These are phyloP conservation scores for Barbatosphaeria neglecta DNA, from an alignment of 495 filamentous ascomycete genomes.

Conservation along the genomic window DNA sequence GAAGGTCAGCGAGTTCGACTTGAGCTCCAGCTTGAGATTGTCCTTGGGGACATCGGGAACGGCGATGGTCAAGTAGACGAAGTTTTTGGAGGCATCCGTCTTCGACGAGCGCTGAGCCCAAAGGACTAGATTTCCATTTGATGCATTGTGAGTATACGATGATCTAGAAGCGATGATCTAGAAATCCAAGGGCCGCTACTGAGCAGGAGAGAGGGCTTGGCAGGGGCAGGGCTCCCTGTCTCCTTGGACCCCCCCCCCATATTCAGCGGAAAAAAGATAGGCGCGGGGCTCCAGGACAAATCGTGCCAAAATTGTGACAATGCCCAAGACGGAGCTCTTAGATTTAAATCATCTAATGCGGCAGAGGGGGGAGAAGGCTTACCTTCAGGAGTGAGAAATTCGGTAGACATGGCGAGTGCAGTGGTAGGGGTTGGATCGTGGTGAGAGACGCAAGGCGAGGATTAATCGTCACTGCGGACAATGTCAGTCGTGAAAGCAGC, in stretches of 20 bases:
- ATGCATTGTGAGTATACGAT: too few relatives aligned
- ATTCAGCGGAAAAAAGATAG: too few relatives aligned
- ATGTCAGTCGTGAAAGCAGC: too few relatives aligned
- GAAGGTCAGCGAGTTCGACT: slow-evolving; percentile 67
- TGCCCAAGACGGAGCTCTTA: not conserved
- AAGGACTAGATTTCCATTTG: slow-evolving; percentile 69
- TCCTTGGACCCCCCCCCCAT: too few relatives aligned
- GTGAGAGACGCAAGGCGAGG: not conserved
- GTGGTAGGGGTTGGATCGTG: not conserved
- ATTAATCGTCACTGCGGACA: too few relatives aligned
- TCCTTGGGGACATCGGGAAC: slow-evolving; percentile 63
- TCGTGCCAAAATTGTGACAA: not conserved
- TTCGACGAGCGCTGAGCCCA: slow-evolving; percentile 94
- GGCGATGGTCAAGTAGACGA: slow-evolving; percentile 79
- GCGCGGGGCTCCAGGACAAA: not conserved
- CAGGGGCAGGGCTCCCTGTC: not conserved
- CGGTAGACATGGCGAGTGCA: slow-evolving; percentile 10
- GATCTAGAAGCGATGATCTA: too few relatives aligned
- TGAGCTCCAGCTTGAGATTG: slow-evolving; percentile 67
- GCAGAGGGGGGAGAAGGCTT: not conserved
- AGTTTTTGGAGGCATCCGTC: slow-evolving; percentile 72
- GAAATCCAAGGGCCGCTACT: too few relatives aligned
- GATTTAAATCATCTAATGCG: not conserved
- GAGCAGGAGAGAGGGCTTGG: not conserved
- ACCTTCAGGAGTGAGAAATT: slow-evolving; percentile 18